These are phyloP conservation scores for Pythium rishiriense DNA, from an alignment of 352 stramenopile genomes.

Conservation along the genomic window DNA sequence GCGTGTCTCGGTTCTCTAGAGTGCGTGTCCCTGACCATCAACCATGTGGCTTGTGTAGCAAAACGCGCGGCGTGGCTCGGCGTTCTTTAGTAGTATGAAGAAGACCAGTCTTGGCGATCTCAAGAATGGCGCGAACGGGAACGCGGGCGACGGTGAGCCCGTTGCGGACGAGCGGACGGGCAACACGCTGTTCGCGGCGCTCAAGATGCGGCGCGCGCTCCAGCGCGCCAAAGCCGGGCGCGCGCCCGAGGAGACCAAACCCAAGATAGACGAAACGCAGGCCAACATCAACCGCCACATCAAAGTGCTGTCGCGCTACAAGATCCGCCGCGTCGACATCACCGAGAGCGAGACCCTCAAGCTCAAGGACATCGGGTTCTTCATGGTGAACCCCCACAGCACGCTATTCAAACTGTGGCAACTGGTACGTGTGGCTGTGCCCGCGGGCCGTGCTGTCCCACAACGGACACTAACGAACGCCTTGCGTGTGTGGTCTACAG, in stretches of 20 bases:
- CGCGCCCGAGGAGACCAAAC: slow-evolving; percentile 2
- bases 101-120: slow-evolving; percentile 11
- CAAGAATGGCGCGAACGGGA: slow-evolving; percentile 7
- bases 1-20: no score
- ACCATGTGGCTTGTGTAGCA: background rate
- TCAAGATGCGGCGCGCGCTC: slow-evolving; percentile 52
- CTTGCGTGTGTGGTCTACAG: slow-evolving; percentile 20
- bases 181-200: slow-evolving; percentile 64
- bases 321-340: slow-evolving; percentile 62
- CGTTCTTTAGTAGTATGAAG: slow-evolving; percentile 10
- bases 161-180: slow-evolving; percentile 7
- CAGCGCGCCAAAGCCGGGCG: slow-evolving; percentile 36
- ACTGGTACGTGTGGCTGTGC: slow-evolving; percentile 38
- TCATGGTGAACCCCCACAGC: slow-evolving; percentile 76
- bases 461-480: background rate
- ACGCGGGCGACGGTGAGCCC: background rate
- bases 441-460: background rate
- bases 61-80: background rate
- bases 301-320: slow-evolving; percentile 76
- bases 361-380: slow-evolving; percentile 39
- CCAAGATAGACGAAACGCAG: slow-evolving; percentile 41
- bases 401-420: slow-evolving; percentile 77
- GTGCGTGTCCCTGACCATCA: background rate
- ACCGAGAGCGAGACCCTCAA: slow-evolving; percentile 36
- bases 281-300: slow-evolving; percentile 65